These are phyloP conservation scores for Phoma herbarum DNA, from an alignment of 2,329 filamentous ascomycete species.

Conservation along the genomic window DNA sequence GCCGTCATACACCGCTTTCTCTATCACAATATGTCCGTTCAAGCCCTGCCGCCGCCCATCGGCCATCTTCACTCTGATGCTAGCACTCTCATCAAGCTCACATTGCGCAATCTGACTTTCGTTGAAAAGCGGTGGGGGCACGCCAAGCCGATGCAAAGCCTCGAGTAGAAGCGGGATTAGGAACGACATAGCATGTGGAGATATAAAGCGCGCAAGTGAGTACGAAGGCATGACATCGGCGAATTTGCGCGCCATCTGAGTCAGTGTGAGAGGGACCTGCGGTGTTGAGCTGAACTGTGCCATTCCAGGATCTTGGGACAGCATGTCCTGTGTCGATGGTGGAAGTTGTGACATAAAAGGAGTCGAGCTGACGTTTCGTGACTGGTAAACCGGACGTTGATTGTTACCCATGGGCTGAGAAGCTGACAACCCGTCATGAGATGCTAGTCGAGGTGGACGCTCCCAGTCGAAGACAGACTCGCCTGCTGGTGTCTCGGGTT, in stretches of 20 bases:
- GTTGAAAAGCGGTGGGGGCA: slow-evolving; percentile 68
- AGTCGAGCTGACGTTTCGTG: slow-evolving; percentile 24
- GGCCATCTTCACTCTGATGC: slow-evolving; percentile 76
- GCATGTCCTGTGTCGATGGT: slow-evolving; percentile 61
- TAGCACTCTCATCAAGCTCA: slow-evolving; percentile 61
- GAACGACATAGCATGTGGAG: slow-evolving; percentile 75
- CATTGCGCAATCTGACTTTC: slow-evolving; percentile 44
- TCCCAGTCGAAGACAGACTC: slow-evolving; percentile 91
- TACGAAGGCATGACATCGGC: slow-evolving; percentile 89
- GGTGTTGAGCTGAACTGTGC: slow-evolving; percentile 84
- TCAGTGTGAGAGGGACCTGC: slow-evolving; percentile 81
- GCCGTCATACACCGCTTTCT: slow-evolving; percentile 70
- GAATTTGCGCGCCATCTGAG: slow-evolving; percentile 88
- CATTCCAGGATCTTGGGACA: slow-evolving; percentile 85
- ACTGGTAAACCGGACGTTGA: slow-evolving; percentile 40
- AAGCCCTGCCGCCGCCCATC: slow-evolving; percentile 77
- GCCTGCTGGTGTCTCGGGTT: slow-evolving; percentile 79
- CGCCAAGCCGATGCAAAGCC: slow-evolving; percentile 83
- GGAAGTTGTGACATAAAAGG: slow-evolving; percentile 45
- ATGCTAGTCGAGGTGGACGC: slow-evolving; percentile 65
- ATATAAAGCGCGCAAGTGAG: slow-evolving; percentile 91
- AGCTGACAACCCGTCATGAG: slow-evolving; percentile 46
- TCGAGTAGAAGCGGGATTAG: slow-evolving; percentile 82
- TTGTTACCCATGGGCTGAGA: slow-evolving; percentile 50
- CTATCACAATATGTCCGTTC: slow-evolving; percentile 78